A percentile compares a stretch with the other conserved stretches of the same genome.
Conservation (phyloP, 1,284 basidiomycete species). For the Rhizopogon hawkerae region DNA sequence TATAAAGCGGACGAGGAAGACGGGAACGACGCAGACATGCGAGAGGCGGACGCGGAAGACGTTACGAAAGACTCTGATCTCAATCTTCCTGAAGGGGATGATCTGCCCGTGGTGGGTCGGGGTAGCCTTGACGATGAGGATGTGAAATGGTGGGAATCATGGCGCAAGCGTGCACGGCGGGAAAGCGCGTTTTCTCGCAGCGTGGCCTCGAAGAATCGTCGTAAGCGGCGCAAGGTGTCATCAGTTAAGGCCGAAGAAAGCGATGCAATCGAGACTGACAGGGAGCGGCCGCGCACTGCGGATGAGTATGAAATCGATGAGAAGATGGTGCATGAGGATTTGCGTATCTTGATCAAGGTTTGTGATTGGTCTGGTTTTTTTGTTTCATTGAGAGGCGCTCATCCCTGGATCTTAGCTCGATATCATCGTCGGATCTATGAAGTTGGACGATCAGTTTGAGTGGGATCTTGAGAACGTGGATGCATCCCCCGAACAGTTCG, state of each 20-base stretch:
- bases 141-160: constrained; percentile 61
- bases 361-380: constrained; percentile 16
- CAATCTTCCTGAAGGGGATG: constrained; percentile 15
- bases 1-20: constrained; percentile 26
- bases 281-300: constrained; percentile 36
- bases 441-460: constrained; percentile 95
- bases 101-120: constrained; percentile 27
- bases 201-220: constrained; percentile 16
- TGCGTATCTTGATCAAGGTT: constrained; percentile 88
- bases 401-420: constrained; percentile 57
- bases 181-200: constrained; percentile 19
- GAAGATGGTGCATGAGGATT: constrained; percentile 62
- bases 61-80: constrained; percentile 2
- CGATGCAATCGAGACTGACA: constrained; percentile 24
- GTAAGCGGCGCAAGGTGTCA: constrained; percentile 23
- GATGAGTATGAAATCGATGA: constrained; percentile 54
- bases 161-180: constrained; percentile 41
- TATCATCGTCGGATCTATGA: constrained; percentile 89
- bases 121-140: constrained; percentile 48
- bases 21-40: constrained; percentile 27
- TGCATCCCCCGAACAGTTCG: constrained; percentile 88
- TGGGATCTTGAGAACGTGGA: constrained; percentile 86
- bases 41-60: constrained; percentile 19
- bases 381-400: constrained; percentile 2
- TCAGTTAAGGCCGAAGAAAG: constrained; percentile 25